These are phyloP conservation scores for Xylariaceae sp. DNA, from an alignment of 2,329 filamentous ascomycete genomes.

Conservation along the genomic window DNA sequence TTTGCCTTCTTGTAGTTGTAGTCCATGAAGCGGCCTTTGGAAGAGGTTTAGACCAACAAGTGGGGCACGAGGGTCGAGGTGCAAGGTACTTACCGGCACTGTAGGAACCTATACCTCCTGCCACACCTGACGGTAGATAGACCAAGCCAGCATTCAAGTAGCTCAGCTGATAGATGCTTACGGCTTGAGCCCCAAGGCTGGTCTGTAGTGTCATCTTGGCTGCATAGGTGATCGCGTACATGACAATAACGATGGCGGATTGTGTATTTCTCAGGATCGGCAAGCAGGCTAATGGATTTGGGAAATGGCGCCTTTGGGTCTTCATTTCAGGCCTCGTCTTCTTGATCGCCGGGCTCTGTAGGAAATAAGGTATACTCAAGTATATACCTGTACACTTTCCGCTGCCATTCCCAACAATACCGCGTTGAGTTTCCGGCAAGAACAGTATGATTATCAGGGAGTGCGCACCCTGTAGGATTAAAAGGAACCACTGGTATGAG, in stretches of 20 bases:
- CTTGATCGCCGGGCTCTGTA: not conserved
- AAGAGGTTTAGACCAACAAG: too few species aligned
- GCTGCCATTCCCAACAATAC: conserved; percentile 11
- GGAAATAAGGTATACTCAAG: not conserved
- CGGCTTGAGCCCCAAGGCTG: conserved; percentile 6
- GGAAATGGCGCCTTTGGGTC: not conserved
- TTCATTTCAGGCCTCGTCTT: not conserved
- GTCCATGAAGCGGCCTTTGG: not conserved
- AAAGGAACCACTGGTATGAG: conserved; percentile 16
- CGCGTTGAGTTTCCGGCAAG: conserved; percentile 10
- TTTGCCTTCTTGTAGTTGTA: not conserved
- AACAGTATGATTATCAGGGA: conserved; percentile 6
- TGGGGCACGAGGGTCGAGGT: not conserved
- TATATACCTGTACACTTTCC: conserved; percentile 1
- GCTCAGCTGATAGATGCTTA: conserved; percentile 16
- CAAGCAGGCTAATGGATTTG: conserved; percentile 17
- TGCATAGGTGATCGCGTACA: conserved; percentile 13
- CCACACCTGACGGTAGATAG: conserved; percentile 14
- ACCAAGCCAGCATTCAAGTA: conserved; percentile 14
- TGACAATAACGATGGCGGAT: conserved; percentile 9
- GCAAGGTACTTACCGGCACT: not conserved
- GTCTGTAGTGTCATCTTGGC: conserved; percentile 14
- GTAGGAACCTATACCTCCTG: conserved; percentile 2
- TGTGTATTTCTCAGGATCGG: conserved; percentile 5
- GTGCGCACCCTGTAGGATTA: conserved; percentile 5